Percentiles rank a stretch among this genome's conserved stretches.
Conservation (phyloP, 176 grass and related monocot genomes). For the Triticum monococcum region DNA sequence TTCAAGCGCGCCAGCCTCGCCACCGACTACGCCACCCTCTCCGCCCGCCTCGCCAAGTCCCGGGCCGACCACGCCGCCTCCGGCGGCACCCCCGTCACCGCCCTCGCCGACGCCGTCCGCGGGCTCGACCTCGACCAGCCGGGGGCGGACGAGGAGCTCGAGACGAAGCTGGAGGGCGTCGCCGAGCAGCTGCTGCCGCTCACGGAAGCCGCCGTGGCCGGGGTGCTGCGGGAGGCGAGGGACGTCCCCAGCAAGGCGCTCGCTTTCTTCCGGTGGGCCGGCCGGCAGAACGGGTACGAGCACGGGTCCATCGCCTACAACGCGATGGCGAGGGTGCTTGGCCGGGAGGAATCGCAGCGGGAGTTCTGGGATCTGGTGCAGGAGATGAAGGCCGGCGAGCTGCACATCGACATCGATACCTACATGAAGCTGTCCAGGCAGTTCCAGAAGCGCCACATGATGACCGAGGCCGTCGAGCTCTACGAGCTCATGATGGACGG, state of each 20-base stretch:
- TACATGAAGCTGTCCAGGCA: conserved; percentile 76
- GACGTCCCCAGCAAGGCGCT: conserved; percentile 54
- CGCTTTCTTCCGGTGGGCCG: conserved; percentile 74
- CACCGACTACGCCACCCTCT: conserved; percentile 50
- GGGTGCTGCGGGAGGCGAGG: conserved; percentile 63
- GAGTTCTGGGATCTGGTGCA: conserved; percentile 67
- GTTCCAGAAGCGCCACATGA: conserved; percentile 68
- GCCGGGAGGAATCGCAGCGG: conserved; percentile 45
- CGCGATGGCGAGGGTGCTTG: conserved; percentile 67
- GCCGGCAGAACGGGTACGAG: conserved; percentile 23
- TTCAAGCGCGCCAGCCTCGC: conserved; percentile 73
- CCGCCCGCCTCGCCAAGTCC: conserved; percentile 39
- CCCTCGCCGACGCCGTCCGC: conserved; percentile 34
- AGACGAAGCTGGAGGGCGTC: conserved; percentile 31
- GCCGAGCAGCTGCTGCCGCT: conserved; percentile 31
- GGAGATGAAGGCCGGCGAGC: conserved; percentile 59
- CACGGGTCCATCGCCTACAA: conserved; percentile 68
- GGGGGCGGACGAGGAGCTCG: background rate
- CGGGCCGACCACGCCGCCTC: background rate
- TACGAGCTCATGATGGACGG: conserved; percentile 97
- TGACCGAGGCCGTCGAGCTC: conserved; percentile 62
- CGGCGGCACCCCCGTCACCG: background rate
- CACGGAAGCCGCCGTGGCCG: conserved; percentile 48
- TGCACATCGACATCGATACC: conserved; percentile 80
- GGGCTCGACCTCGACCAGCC: background rate